A percentile compares a stretch with the other conserved stretches of the same genome.
phyloP scores from a whole-genome alignment of 768 basidiomycete species.

The Hericium alpestre region DNA sequence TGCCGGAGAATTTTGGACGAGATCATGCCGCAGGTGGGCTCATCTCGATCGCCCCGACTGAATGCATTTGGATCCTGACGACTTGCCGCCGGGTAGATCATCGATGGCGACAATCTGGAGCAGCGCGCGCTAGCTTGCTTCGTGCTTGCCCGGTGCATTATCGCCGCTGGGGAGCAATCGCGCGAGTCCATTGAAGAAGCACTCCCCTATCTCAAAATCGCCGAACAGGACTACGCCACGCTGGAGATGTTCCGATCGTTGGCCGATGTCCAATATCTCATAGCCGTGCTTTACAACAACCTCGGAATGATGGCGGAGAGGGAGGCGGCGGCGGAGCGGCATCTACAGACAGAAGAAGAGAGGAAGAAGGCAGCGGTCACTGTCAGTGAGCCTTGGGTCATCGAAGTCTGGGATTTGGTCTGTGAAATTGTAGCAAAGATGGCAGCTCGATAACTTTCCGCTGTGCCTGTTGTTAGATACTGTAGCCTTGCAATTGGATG shows the following conservation, averaged over 20 bases:
- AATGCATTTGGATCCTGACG: not conserved
- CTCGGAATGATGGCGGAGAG: conserved; percentile 44
- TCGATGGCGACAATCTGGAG: conserved; percentile 63
- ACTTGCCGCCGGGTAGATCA: conserved; percentile 33
- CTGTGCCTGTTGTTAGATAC: too few relatives aligned
- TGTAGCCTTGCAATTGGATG: too few relatives aligned
- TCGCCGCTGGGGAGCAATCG: conserved; percentile 37
- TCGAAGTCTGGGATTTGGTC: conserved; percentile 48
- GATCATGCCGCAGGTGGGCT: conserved; percentile 67
- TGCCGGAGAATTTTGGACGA: conserved; percentile 60
- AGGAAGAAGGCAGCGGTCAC: conserved; percentile 31
- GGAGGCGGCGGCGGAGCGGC: conserved; percentile 41
- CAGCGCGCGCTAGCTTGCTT: conserved; percentile 68
- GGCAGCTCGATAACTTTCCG: conserved; percentile 21
- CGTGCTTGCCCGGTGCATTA: conserved; percentile 63
- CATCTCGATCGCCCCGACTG: not conserved
- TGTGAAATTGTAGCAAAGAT: conserved; percentile 48
- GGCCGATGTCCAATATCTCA: conserved; percentile 61
- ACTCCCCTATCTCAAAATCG: conserved; percentile 45
- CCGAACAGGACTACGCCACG: conserved; percentile 54
- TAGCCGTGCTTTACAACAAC: conserved; percentile 65
- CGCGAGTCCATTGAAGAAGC: conserved; percentile 40
- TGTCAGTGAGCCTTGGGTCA: conserved; percentile 41
- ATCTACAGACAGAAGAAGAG: conserved; percentile 33
- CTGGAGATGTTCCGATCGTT: conserved; percentile 50